phyloP scores from a whole-genome alignment of 306 rosid species.

The Trichosanthes cucumerina region DNA sequence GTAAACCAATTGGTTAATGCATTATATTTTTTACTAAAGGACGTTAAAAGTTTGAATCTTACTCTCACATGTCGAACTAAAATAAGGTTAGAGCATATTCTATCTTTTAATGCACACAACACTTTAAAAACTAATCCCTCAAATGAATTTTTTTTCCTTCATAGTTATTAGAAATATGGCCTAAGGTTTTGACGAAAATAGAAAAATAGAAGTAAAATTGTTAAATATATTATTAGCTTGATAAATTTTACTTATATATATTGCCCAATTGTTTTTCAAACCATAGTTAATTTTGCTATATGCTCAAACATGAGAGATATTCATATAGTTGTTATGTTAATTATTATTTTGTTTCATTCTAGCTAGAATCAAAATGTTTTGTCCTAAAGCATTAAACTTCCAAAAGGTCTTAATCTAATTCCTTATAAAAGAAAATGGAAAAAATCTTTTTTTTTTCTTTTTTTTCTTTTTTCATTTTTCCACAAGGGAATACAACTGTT shows the following conservation, averaged over 20 bases:
- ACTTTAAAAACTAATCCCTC: too few relatives aligned
- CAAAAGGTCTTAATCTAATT: background rate
- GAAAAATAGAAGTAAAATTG: too few relatives aligned
- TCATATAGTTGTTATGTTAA: background rate
- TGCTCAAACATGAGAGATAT: background rate
- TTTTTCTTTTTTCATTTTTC: background rate
- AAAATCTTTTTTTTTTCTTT: background rate
- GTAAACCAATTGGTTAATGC: too few relatives aligned
- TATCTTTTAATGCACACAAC: too few relatives aligned
- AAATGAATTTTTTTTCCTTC: too few relatives aligned
- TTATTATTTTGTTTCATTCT: background rate
- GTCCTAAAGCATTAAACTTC: background rate
- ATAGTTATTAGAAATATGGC: too few relatives aligned
- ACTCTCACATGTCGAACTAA: too few relatives aligned
- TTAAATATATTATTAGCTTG: too few relatives aligned
- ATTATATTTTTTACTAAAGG: too few relatives aligned
- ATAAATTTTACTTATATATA: background rate
- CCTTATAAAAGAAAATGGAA: conserved; percentile 15
- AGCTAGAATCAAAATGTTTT: background rate
- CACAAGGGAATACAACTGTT: conserved; percentile 32
- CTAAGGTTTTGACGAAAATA: too few relatives aligned
- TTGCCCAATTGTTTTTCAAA: background rate
- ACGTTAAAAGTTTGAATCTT: too few relatives aligned
- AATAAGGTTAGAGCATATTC: too few relatives aligned
- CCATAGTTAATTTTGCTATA: background rate